Evolutionary conservation across 345 rosid species (phyloP).

Genomic region (Dipteronia dyeriana): DNA sequence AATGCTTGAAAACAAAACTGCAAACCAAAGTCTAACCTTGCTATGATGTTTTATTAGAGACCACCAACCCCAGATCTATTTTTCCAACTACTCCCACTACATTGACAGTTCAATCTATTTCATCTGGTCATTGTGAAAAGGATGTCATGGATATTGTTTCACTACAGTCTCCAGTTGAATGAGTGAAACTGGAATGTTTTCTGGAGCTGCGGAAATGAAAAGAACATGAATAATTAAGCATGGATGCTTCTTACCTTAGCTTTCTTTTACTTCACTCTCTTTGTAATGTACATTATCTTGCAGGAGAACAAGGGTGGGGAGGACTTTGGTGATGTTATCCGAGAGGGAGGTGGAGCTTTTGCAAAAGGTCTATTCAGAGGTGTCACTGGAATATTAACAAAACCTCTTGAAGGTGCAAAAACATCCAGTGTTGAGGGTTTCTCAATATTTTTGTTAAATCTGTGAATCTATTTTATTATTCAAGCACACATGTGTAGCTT

Average conservation of each 20-base stretch:
- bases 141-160: background rate
- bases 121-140: background rate
- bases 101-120: background rate
- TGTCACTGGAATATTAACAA: constrained; percentile 94
- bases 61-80: background rate
- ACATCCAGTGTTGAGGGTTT: constrained; percentile 91
- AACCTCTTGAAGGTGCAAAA: constrained; percentile 99
- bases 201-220: background rate
- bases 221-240: background rate
- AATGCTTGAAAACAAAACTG: background rate
- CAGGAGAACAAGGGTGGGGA: constrained; percentile 98
- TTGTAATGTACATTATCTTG: constrained; percentile 25
- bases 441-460: background rate
- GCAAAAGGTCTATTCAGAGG: constrained; percentile 98
- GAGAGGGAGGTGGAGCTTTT: constrained; percentile 99
- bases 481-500: background rate
- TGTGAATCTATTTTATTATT: background rate
- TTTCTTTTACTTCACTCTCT: background rate
- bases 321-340: constrained; percentile 88
- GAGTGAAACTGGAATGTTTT: background rate
- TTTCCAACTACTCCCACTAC: background rate
- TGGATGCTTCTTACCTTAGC: background rate
- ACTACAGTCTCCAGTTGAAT: background rate
- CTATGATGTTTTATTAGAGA: background rate
- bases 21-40: background rate